Conservation (phyloP, 2,329 filamentous ascomycete genomes). For the Phoma sp. region DNA sequence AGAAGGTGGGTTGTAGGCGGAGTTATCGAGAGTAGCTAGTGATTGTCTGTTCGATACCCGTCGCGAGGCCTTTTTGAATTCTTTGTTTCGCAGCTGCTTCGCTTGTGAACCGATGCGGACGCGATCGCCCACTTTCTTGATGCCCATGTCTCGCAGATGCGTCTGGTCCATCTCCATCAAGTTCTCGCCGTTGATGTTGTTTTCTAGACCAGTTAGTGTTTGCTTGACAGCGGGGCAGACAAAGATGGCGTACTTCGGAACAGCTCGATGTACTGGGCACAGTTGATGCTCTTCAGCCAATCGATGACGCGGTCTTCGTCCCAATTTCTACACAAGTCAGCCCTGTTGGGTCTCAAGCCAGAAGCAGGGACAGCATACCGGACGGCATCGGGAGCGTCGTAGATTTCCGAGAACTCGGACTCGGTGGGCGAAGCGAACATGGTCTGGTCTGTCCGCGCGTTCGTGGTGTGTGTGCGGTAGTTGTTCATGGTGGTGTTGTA, state of each 20-base stretch:
- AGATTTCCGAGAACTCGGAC: conserved; percentile 84
- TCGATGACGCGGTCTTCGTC: conserved; percentile 90
- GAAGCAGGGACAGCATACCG: conserved; percentile 41
- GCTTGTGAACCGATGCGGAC: conserved; percentile 74
- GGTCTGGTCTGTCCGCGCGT: conserved; percentile 54
- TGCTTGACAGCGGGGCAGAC: background rate
- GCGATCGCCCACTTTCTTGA: conserved; percentile 96
- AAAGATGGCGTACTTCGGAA: conserved; percentile 67
- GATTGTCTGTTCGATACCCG: conserved; percentile 82
- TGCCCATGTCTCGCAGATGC: conserved; percentile 95
- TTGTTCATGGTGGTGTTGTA: conserved; percentile 44
- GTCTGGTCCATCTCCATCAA: conserved; percentile 96
- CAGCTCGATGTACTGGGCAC: conserved; percentile 88
- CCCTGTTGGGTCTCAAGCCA: background rate
- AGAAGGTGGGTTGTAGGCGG: conserved; percentile 67
- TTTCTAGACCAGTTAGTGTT: conserved; percentile 59
- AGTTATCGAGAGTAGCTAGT: conserved; percentile 77
- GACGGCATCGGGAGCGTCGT: conserved; percentile 72
- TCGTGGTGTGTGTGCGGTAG: conserved; percentile 47
- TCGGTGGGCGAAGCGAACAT: conserved; percentile 84
- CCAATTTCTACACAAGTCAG: conserved; percentile 66
- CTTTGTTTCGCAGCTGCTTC: conserved; percentile 58
- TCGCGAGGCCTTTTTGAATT: conserved; percentile 64
- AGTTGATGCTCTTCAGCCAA: conserved; percentile 90
- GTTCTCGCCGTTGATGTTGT: conserved; percentile 98